Conservation (phyloP, 2,329 filamentous ascomycete genomes). For the Talaromyces sp. region DNA sequence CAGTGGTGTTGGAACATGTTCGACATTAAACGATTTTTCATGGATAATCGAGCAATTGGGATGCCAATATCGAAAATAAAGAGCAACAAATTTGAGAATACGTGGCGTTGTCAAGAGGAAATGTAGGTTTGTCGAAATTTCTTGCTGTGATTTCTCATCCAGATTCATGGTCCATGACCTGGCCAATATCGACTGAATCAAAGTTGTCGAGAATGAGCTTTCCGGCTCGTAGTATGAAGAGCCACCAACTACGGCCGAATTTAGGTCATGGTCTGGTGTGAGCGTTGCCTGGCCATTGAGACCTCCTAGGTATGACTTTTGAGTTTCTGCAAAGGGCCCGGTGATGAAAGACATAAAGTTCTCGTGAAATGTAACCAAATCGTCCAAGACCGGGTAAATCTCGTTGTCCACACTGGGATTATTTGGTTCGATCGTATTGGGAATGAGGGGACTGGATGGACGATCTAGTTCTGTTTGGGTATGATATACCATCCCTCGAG, state of each 20-base stretch:
- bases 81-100: constrained; percentile 35
- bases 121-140: constrained; percentile 33
- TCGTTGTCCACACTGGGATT: constrained; percentile 17
- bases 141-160: constrained; percentile 32
- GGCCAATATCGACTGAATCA: constrained; percentile 36
- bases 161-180: constrained; percentile 33
- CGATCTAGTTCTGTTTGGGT: constrained; percentile 23
- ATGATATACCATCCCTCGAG: constrained; percentile 31
- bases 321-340: constrained; percentile 28
- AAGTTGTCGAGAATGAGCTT: constrained; percentile 30
- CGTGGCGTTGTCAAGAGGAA: constrained; percentile 36
- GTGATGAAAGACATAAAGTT: constrained; percentile 34
- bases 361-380: constrained; percentile 28
- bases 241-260: constrained; percentile 15
- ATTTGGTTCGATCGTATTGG: constrained; percentile 14
- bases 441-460: constrained; percentile 14
- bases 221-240: constrained; percentile 29
- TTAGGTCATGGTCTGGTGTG: constrained; percentile 16
- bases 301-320: constrained; percentile 16
- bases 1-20: constrained; percentile 30
- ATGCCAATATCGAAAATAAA: constrained; percentile 44
- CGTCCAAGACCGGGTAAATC: constrained; percentile 14
- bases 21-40: constrained; percentile 34
- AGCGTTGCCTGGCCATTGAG: constrained; percentile 15
- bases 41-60: constrained; percentile 41